Conservation (phyloP, 2,329 filamentous ascomycete genomes). For the Rosellinia necatrix region DNA sequence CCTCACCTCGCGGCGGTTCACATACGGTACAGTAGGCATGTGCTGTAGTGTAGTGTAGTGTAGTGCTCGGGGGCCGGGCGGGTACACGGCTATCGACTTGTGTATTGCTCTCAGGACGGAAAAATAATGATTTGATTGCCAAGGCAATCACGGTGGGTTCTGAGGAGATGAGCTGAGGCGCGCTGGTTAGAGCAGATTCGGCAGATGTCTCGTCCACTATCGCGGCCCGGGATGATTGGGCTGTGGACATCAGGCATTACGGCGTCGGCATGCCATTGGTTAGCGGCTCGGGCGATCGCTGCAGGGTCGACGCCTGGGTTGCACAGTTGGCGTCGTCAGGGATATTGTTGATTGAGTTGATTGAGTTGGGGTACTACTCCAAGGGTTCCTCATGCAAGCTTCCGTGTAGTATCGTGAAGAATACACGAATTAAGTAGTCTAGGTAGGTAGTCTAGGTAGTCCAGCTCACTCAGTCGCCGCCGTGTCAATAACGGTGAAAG, state of each 20-base stretch:
- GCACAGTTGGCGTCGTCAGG: constrained; percentile 6
- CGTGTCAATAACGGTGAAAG: no score
- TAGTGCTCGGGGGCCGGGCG: no score
- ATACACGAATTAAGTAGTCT: no score
- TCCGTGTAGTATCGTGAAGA: no score
- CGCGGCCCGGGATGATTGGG: constrained; percentile 15
- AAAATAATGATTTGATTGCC: constrained; percentile 25
- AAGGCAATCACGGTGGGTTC: constrained; percentile 20
- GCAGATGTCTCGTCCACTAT: constrained; percentile 25
- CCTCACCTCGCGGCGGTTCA: no score
- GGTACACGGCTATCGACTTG: constrained; percentile 1
- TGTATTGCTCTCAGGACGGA: constrained; percentile 10
- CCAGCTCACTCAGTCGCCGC: no score
- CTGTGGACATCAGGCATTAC: constrained; percentile 14
- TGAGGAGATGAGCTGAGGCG: constrained; percentile 24
- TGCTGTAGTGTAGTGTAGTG: no score
- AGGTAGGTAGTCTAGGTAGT: no score
- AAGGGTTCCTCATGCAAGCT: no score
- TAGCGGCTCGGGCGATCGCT: constrained; percentile 13
- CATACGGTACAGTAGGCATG: no score
- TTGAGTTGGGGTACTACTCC: constrained; percentile 26
- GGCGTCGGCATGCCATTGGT: constrained; percentile 10
- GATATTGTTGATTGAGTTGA: neutral
- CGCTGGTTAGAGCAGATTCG: constrained; percentile 23
- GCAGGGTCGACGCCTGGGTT: constrained; percentile 21